These are phyloP conservation scores for Salvia rosmarinus DNA, from an alignment of 257 asterid species.

Conservation along the genomic window DNA sequence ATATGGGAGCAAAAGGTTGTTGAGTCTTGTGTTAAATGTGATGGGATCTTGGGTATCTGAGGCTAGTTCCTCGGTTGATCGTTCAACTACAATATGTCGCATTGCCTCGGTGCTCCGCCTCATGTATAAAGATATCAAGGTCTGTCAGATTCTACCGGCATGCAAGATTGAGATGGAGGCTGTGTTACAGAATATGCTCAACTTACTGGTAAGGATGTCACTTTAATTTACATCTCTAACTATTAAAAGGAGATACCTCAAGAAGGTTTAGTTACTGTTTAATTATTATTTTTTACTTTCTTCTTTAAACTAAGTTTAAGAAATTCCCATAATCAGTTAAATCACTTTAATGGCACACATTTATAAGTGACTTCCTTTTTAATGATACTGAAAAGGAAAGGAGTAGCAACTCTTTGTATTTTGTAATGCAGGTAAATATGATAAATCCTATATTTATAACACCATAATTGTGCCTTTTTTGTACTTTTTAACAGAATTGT, in stretches of 20 bases:
- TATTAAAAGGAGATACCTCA: neutral
- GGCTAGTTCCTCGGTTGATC: slow-evolving; percentile 39
- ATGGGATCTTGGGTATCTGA: slow-evolving; percentile 58
- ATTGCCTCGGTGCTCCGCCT: slow-evolving; percentile 51
- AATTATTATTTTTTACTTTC: neutral
- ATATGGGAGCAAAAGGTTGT: slow-evolving; percentile 50
- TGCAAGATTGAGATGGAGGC: slow-evolving; percentile 48
- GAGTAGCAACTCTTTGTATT: too few species aligned
- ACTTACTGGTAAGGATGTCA: slow-evolving; percentile 52
- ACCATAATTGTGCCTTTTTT: neutral
- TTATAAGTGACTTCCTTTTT: too few species aligned
- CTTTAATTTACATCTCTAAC: slow-evolving; percentile 19
- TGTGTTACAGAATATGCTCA: slow-evolving; percentile 42
- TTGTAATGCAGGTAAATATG: too few species aligned
- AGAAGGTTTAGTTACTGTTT: neutral
- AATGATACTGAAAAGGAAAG: too few species aligned
- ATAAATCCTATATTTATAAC: neutral
- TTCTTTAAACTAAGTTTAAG: neutral
- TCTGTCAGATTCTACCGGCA: slow-evolving; percentile 48
- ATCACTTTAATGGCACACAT: too few species aligned
- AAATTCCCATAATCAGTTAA: neutral
- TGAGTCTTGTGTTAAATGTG: slow-evolving; percentile 48
- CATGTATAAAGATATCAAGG: slow-evolving; percentile 57
- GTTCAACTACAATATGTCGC: slow-evolving; percentile 39
- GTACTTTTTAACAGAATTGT: slow-evolving; percentile 52